Evolutionary conservation across 768 basidiomycete genomes (phyloP), one percentile per base, ranked within the genome.

Genomic region (Lyophyllum atratum): DNA sequence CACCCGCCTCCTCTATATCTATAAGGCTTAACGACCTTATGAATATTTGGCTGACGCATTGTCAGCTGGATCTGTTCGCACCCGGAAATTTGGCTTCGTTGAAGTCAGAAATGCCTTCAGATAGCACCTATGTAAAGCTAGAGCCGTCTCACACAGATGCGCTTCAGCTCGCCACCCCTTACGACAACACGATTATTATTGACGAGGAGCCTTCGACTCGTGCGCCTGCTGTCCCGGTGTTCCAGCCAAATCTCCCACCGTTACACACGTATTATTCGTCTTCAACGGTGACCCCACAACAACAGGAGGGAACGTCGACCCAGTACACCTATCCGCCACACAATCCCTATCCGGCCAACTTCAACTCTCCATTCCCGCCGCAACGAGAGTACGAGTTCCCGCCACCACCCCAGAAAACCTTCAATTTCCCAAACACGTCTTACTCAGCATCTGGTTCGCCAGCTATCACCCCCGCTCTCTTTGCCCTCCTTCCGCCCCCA

Each of bases 11-110:
- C 8, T 80, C 82, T 8, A 71, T 89, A 31, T 74, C 84, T 19
- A 74, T 85, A 52, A 78, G 80, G 0, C 65, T 85, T 12, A 78
- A 86, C 47, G 86, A 87, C 63, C 75, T 89, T 40, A 72, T 80
- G 9, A 70, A 79, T 48, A 77, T 87, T 40, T 90, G 86, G 85
- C 76, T 89, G 21, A 74, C 77, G 29, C 81, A 85, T 62, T 77
- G 85, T 33, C 78, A 82, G 42, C 67, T 74, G 26, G 62, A 58
- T 40, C 3, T 58, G 10, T 58, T 55, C 34, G 21, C 56, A 22
- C 29, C 51, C 37, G 43, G 48, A 25, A 39, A 49, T n/a, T 54
- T 49, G 14, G 21, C 39, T 34, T 12, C 45, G 21, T 9, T 54
- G 14, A 61, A 48, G 39, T n/a, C 56, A 15, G 55, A 54, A 19